Percentiles rank a stretch among this genome's conserved stretches.
phyloP scores from a whole-genome alignment of 164 flowering plant genomes.

The Dillenia turbinata region DNA sequence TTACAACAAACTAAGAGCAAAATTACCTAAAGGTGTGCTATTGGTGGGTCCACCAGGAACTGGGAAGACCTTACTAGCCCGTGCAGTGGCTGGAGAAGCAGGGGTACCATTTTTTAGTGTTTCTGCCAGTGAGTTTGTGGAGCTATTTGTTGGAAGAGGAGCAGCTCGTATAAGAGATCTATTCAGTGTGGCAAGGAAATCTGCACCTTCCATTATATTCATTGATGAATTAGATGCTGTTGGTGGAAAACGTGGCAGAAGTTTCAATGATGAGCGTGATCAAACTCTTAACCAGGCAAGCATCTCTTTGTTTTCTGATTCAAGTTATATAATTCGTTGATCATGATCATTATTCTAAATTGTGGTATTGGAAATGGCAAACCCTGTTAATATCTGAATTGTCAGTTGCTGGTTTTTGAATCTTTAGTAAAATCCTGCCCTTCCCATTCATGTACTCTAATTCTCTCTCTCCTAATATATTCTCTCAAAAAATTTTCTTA shows the following conservation, averaged over 20 bases:
- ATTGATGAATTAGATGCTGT: constrained; percentile 99
- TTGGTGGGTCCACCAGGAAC: constrained; percentile 98
- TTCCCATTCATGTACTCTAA: no score
- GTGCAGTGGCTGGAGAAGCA: constrained; percentile 99
- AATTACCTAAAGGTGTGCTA: constrained; percentile 87
- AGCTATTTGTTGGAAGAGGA: constrained; percentile 98
- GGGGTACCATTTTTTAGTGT: constrained; percentile 95
- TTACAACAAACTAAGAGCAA: constrained; percentile 87
- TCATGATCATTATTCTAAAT: neutral
- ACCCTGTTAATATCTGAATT: no score
- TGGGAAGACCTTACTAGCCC: constrained; percentile 96
- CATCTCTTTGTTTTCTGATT: constrained; percentile 12
- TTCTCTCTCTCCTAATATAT: no score
- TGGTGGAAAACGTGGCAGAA: constrained; percentile 96
- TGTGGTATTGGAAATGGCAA: neutral
- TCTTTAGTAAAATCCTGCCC: no score
- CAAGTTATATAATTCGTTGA: constrained; percentile 1
- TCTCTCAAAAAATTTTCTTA: no score
- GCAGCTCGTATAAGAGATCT: constrained; percentile 98
- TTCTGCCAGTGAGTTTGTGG: constrained; percentile 99
- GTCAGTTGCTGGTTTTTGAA: no score
- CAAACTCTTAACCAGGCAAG: constrained; percentile 96
- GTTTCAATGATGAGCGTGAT: constrained; percentile 97
- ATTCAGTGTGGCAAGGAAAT: constrained; percentile 76
- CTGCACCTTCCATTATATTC: constrained; percentile 89